Conservation (phyloP, 2,329 filamentous ascomycete genomes). For the Sclerotinia spermophila region DNA sequence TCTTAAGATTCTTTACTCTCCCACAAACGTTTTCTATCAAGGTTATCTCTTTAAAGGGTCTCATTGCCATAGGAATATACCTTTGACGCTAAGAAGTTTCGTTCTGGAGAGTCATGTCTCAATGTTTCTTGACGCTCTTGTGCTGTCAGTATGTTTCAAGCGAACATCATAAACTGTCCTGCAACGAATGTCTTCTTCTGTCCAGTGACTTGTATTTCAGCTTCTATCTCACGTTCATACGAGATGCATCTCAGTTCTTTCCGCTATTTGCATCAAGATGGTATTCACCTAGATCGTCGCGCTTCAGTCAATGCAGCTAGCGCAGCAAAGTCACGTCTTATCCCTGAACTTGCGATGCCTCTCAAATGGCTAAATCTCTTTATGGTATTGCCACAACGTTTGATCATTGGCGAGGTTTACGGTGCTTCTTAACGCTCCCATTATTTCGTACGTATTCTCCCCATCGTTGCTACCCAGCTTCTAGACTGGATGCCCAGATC, state of each 20-base stretch:
- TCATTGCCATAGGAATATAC: background rate
- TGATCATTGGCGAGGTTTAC: background rate
- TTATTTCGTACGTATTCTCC: background rate
- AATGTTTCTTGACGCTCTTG: background rate
- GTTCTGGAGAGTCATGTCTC: background rate
- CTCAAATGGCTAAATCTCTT: background rate
- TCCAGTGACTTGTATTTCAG: background rate
- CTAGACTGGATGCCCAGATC: background rate
- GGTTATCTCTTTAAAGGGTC: background rate
- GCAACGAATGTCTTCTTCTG: background rate
- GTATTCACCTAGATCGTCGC: background rate
- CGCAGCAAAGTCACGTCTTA: background rate
- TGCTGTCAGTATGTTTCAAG: background rate
- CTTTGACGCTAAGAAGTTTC: background rate
- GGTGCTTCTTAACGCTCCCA: slow-evolving; percentile 14
- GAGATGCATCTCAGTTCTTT: background rate
- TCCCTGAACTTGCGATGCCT: slow-evolving; percentile 4
- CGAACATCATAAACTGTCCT: background rate
- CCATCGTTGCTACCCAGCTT: background rate
- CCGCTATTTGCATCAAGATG: background rate
- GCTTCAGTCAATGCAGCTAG: background rate
- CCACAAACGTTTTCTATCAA: background rate
- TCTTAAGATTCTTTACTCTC: background rate
- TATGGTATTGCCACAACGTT: background rate
- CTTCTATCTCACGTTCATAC: background rate